Percentiles rank a stretch among this genome's conserved stretches.
These are phyloP conservation scores for Gossypium arboreum DNA, from an alignment of 345 rosid genomes.

Conservation along the genomic window DNA sequence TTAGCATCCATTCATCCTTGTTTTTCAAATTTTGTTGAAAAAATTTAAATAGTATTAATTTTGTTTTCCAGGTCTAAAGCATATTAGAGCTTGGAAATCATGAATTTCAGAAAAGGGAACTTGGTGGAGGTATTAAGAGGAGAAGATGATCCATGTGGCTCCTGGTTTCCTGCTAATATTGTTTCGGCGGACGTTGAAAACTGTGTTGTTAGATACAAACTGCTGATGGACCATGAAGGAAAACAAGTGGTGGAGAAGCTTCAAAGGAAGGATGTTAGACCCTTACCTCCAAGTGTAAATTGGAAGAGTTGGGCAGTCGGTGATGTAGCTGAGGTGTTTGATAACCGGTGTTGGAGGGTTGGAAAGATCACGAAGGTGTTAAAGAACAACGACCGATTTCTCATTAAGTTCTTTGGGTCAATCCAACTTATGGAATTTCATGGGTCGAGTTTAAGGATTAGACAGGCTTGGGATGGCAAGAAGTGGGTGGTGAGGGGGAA, in stretches of 20 bases:
- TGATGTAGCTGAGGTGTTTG: conserved; percentile 38
- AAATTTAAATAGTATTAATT: background rate
- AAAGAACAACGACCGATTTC: conserved; percentile 21
- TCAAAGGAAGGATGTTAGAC: conserved; percentile 26
- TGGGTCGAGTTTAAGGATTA: conserved; percentile 25
- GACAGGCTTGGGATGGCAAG: conserved; percentile 31
- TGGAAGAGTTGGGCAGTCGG: conserved; percentile 35
- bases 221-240: conserved; percentile 16
- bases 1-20: background rate
- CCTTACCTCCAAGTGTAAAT: conserved; percentile 25
- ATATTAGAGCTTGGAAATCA: conserved; percentile 7
- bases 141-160: conserved; percentile 30
- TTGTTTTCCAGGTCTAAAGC: conserved; percentile 15
- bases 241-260: conserved; percentile 28
- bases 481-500: conserved; percentile 29
- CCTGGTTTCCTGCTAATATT: conserved; percentile 39
- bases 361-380: conserved; percentile 33
- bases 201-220: conserved; percentile 26
- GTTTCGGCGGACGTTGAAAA: conserved; percentile 22
- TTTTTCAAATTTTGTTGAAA: background rate
- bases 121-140: conserved; percentile 34
- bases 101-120: conserved; percentile 31
- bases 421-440: conserved; percentile 35
- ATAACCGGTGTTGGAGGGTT: conserved; percentile 32
- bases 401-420: conserved; percentile 33